Evolutionary conservation across 768 basidiomycete genomes (phyloP).

Genomic region (Cyclocybe aegerita): DNA sequence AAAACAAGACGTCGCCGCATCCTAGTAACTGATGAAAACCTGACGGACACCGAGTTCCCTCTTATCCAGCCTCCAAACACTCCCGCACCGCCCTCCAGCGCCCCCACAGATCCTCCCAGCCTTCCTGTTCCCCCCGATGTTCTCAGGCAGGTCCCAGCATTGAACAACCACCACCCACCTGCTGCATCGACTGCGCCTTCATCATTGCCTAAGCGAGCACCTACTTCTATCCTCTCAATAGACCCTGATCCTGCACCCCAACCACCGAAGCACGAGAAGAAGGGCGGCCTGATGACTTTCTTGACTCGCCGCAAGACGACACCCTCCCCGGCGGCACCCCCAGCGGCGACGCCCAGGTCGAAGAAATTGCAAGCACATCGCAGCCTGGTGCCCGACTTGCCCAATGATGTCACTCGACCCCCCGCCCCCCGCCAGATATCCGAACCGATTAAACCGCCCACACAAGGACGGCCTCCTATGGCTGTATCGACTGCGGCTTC

Average conservation of each 20-base stretch:
- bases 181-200: constrained; percentile 2
- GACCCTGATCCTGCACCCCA: constrained; percentile 6
- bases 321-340: constrained; percentile 5
- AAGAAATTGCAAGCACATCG: constrained; percentile 1
- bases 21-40: constrained; percentile 9
- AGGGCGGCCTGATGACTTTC: constrained; percentile 21
- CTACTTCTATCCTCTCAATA: not conserved
- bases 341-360: not conserved
- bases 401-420: constrained; percentile 17
- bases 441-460: constrained; percentile 13
- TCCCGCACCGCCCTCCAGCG: constrained; percentile 23
- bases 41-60: constrained; percentile 21
- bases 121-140: constrained; percentile 16
- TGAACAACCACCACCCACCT: not conserved
- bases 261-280: constrained; percentile 11
- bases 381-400: not conserved
- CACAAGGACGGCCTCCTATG: constrained; percentile 18
- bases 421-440: constrained; percentile 14
- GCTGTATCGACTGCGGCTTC: constrained; percentile 7
- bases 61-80: constrained; percentile 34
- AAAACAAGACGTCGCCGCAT: constrained; percentile 16
- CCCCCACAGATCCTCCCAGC: constrained; percentile 13
- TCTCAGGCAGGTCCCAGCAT: no score
- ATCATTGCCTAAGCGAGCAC: not conserved
- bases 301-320: constrained; percentile 22